Conservation (phyloP, 805 yeast species). For the Torulaspora microellipsoides region DNA sequence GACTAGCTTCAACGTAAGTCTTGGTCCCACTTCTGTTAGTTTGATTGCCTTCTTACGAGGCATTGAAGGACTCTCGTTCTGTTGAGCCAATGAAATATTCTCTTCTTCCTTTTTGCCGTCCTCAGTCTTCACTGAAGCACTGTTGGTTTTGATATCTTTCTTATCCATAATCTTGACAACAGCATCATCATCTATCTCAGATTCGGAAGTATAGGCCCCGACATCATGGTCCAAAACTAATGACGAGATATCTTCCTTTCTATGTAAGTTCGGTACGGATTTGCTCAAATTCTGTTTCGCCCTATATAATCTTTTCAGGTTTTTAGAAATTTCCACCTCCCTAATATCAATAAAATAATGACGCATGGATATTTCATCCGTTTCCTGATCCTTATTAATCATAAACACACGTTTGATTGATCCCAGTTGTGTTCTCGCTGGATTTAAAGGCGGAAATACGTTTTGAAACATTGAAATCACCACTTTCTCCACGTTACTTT, state of each 20-base stretch:
- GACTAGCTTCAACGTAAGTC: conserved; percentile 66
- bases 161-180: conserved; percentile 54
- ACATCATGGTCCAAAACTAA: conserved; percentile 75
- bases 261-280: conserved; percentile 63
- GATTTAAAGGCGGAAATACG: conserved; percentile 92
- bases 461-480: conserved; percentile 88
- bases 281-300: conserved; percentile 58
- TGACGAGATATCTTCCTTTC: conserved; percentile 73
- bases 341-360: conserved; percentile 88
- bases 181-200: conserved; percentile 90
- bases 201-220: conserved; percentile 77
- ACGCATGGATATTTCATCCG: conserved; percentile 75
- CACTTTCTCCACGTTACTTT: conserved; percentile 66
- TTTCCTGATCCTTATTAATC: conserved; percentile 65
- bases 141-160: conserved; percentile 24
- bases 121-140: conserved; percentile 21
- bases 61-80: conserved; percentile 12
- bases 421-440: conserved; percentile 68
- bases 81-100: conserved; percentile 1
- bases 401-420: conserved; percentile 81
- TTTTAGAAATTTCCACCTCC: conserved; percentile 70
- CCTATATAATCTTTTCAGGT: conserved; percentile 64
- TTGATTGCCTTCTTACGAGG: conserved; percentile 77
- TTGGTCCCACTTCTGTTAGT: conserved; percentile 89
- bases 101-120: conserved; percentile 20